These are phyloP conservation scores for Pholiota molesta DNA, from an alignment of 768 basidiomycete genomes.

Conservation along the genomic window DNA sequence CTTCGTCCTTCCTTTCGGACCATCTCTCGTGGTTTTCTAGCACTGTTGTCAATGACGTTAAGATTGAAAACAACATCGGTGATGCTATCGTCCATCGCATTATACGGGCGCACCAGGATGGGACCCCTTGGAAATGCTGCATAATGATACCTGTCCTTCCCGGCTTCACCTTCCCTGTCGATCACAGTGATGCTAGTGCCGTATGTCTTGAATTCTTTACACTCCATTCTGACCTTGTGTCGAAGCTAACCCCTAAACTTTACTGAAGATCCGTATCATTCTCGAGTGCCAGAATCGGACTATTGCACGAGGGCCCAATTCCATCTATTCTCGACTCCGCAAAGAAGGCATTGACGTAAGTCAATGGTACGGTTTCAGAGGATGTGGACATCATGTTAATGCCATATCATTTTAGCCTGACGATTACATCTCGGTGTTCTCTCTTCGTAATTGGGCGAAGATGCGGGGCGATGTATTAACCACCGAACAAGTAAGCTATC, in stretches of 20 bases:
- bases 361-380: slow-evolving; percentile 7
- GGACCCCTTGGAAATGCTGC: slow-evolving; percentile 88
- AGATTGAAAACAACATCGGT: slow-evolving; percentile 92
- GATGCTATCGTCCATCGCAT: slow-evolving; percentile 93
- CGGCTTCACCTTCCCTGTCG: slow-evolving; percentile 92
- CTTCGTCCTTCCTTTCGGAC: slow-evolving; percentile 10
- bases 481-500: slow-evolving; percentile 75
- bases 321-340: slow-evolving; percentile 84
- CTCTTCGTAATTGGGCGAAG: slow-evolving; percentile 92
- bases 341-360: slow-evolving; percentile 89
- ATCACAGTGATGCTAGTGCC: slow-evolving; percentile 90
- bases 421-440: slow-evolving; percentile 90
- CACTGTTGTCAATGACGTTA: slow-evolving; percentile 82
- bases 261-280: slow-evolving; percentile 82
- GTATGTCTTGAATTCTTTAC: slow-evolving; percentile 45
- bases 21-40: slow-evolving; percentile 35
- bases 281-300: slow-evolving; percentile 93
- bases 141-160: slow-evolving; percentile 91
- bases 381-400: background rate
- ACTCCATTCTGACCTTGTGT: slow-evolving; percentile 9
- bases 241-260: background rate
- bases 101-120: slow-evolving; percentile 80
- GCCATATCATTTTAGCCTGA: slow-evolving; percentile 61
- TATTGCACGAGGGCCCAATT: slow-evolving; percentile 85
- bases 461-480: slow-evolving; percentile 81